Conservation (phyloP, 371 early-diverging fungal genomes). For the Lichtheimia ramosa region DNA sequence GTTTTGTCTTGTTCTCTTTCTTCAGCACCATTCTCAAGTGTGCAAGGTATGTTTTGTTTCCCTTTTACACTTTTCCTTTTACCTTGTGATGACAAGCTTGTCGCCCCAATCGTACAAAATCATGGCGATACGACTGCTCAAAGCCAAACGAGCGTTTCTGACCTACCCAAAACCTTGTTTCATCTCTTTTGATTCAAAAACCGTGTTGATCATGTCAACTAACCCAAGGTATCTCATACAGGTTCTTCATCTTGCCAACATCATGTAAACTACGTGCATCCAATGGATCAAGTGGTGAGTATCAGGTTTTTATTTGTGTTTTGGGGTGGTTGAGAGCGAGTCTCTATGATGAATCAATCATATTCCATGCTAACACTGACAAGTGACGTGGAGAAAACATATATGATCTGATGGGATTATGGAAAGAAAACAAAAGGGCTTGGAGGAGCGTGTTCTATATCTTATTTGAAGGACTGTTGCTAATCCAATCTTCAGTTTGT, state of each 20-base stretch:
- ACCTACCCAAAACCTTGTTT: background rate
- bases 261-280: background rate
- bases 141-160: slow-evolving; percentile 1
- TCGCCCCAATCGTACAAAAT: slow-evolving; percentile 2
- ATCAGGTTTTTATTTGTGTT: no score
- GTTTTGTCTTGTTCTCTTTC: background rate
- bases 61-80: background rate
- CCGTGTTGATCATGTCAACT: background rate
- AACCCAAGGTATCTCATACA: background rate
- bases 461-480: background rate
- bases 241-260: background rate
- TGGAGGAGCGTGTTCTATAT: background rate
- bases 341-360: background rate
- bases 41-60: background rate
- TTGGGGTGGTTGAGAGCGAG: no score
- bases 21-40: background rate
- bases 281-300: background rate
- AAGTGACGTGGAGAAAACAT: slow-evolving; percentile 1
- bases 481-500: no score
- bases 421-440: background rate
- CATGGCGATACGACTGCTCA: slow-evolving; percentile 2
- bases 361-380: slow-evolving; percentile 3
- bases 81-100: background rate
- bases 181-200: background rate
- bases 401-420: slow-evolving; percentile 1